Percentiles rank a stretch among this genome's conserved stretches.
Conservation (phyloP, 306 rosid species). For the Cicer judaicum region DNA sequence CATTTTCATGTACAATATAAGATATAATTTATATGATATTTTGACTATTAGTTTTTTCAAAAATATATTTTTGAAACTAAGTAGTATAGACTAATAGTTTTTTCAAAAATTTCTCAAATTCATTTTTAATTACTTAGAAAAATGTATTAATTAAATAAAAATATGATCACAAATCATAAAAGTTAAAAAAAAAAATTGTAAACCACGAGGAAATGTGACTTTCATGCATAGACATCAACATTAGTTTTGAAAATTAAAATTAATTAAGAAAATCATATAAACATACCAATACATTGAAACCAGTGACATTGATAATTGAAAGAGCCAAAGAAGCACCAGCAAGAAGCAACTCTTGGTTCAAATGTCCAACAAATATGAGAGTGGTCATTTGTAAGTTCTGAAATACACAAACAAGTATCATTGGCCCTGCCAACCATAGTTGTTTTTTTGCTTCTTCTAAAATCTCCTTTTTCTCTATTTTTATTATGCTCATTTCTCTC, state of each 20-base stretch:
- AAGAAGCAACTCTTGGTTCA: constrained; percentile 61
- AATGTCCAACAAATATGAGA: constrained; percentile 72
- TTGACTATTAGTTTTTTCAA: too few relatives aligned
- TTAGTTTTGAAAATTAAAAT: background rate
- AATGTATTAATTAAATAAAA: too few relatives aligned
- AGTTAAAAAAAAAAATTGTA: too few relatives aligned
- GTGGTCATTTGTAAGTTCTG: constrained; percentile 59
- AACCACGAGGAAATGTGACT: too few relatives aligned
- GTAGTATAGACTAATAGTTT: too few relatives aligned
- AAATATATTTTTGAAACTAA: too few relatives aligned
- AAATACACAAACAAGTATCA: constrained; percentile 54
- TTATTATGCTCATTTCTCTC: constrained; percentile 1
- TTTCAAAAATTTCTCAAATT: too few relatives aligned
- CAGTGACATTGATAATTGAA: too few relatives aligned
- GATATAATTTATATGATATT: too few relatives aligned
- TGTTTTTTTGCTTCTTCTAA: constrained; percentile 64
- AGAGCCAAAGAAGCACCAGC: constrained; percentile 75
- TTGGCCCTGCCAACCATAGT: constrained; percentile 77
- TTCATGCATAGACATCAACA: too few relatives aligned
- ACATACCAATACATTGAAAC: constrained; percentile 52
- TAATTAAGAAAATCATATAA: background rate
- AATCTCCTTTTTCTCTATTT: constrained; percentile 26
- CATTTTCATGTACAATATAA: background rate
- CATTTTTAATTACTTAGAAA: too few relatives aligned
- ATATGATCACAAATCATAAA: too few relatives aligned